Percentiles rank a stretch among this genome's conserved stretches.
These are phyloP conservation scores for Colletotrichum plurivorum DNA, from an alignment of 2,329 filamentous ascomycete genomes.

Conservation along the genomic window DNA sequence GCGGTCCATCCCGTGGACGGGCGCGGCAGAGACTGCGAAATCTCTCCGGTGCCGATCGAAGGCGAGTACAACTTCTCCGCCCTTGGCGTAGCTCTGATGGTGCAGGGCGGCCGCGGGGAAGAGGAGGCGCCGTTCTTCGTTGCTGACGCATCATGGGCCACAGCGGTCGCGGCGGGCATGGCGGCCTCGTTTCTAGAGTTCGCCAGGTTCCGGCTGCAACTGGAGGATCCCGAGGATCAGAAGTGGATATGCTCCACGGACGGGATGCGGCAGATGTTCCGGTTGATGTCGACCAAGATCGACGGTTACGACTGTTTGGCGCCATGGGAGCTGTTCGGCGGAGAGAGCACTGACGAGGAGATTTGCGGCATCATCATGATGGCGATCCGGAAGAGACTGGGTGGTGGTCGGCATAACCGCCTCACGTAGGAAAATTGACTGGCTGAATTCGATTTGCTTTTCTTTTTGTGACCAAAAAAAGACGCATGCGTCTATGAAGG, in stretches of 20 bases:
- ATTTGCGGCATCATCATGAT: background rate
- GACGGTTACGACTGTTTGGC: background rate
- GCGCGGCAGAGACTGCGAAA: background rate
- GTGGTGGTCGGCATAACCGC: background rate
- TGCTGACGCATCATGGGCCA: background rate
- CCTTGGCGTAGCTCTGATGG: background rate
- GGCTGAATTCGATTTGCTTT: slow-evolving; percentile 39
- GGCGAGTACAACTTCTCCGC: background rate
- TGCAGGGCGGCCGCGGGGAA: background rate
- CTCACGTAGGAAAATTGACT: slow-evolving; percentile 16
- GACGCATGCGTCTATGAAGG: slow-evolving; percentile 40
- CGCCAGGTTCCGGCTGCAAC: background rate
- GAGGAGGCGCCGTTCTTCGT: background rate
- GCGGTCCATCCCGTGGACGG: background rate
- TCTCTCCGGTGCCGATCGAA: background rate
- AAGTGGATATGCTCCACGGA: background rate
- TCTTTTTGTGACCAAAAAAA: slow-evolving; percentile 29
- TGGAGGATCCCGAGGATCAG: background rate
- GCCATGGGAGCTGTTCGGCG: background rate
- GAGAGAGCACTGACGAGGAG: background rate
- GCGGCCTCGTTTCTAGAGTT: background rate
- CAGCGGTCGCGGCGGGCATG: background rate
- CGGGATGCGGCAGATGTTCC: background rate
- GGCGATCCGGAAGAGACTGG: background rate
- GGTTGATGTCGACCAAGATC: background rate